phyloP scores from a whole-genome alignment of 768 basidiomycete genomes.

The Boletus speciosus region DNA sequence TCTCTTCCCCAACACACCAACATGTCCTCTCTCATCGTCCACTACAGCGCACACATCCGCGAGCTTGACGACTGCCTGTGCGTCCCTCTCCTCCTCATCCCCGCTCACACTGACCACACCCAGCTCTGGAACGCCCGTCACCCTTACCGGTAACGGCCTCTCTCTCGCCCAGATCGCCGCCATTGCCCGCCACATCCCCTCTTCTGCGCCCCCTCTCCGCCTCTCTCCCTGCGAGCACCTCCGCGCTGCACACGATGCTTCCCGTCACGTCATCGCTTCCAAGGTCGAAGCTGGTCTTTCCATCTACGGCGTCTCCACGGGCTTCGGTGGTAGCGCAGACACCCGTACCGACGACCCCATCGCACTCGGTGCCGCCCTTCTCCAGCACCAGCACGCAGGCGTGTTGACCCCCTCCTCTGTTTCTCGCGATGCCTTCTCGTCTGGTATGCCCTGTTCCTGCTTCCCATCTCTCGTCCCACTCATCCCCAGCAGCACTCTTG shows the following conservation, averaged over 20 bases:
- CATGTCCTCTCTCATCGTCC: conserved; percentile 41
- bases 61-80: conserved; percentile 68
- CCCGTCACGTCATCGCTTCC: conserved; percentile 58
- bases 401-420: conserved; percentile 57
- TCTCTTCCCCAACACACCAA: not conserved
- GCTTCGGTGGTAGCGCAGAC: conserved; percentile 87
- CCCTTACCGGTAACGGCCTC: conserved; percentile 66
- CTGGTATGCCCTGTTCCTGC: conserved; percentile 1
- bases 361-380: conserved; percentile 73
- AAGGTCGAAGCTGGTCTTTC: conserved; percentile 67
- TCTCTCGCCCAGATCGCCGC: conserved; percentile 79
- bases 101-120: not conserved
- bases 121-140: conserved; percentile 61
- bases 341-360: conserved; percentile 75
- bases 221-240: conserved; percentile 27
- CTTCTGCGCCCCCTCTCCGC: conserved; percentile 32
- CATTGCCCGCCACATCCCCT: conserved; percentile 53
- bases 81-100: conserved; percentile 14
- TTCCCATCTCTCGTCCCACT: not conserved
- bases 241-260: conserved; percentile 54
- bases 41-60: conserved; percentile 55
- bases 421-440: not conserved
- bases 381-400: conserved; percentile 80
- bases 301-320: conserved; percentile 81
- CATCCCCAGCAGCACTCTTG: conserved; percentile 30